Conservation (phyloP, 2,329 filamentous ascomycete species). For the Gremmenia infestans region DNA sequence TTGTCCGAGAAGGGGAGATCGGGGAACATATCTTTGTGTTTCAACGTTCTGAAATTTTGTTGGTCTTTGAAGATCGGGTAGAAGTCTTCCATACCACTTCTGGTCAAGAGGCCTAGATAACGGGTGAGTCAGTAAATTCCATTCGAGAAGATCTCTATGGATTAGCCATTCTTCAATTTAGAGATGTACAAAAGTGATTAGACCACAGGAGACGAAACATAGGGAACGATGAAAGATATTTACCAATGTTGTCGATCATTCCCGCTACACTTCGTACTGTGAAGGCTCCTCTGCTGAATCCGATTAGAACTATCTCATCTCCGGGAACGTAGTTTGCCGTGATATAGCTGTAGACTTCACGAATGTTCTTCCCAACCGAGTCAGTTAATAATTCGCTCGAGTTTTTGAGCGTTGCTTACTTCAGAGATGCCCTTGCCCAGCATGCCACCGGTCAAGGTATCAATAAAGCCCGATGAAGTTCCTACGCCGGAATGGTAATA, state of each 20-base stretch:
- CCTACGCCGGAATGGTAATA: constrained; percentile 59
- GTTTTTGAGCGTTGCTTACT: constrained; percentile 7
- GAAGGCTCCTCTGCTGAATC: constrained; percentile 40
- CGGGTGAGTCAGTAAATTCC: background rate
- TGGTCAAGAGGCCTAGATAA: constrained; percentile 33
- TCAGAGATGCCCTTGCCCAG: constrained; percentile 47
- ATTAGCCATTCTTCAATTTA: background rate
- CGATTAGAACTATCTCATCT: constrained; percentile 37
- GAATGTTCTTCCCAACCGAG: constrained; percentile 34
- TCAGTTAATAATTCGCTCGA: background rate
- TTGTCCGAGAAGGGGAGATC: constrained; percentile 27
- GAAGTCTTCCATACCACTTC: constrained; percentile 39
- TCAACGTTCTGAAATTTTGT: constrained; percentile 29
- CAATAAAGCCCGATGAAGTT: constrained; percentile 45
- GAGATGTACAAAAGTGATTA: too few relatives aligned
- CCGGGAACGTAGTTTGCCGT: constrained; percentile 36
- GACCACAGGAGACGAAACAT: too few relatives aligned
- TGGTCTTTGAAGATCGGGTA: constrained; percentile 37
- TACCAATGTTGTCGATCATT: constrained; percentile 27
- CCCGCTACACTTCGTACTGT: constrained; percentile 36
- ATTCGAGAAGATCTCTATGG: background rate
- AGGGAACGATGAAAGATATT: too few relatives aligned
- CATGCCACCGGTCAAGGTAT: constrained; percentile 48
- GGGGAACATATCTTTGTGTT: constrained; percentile 33
- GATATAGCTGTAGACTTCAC: constrained; percentile 45